Percentiles rank a stretch among this genome's conserved stretches.
Evolutionary conservation across 1,284 basidiomycete species (phyloP).

Genomic region (Ceratobasidium papillatum): DNA sequence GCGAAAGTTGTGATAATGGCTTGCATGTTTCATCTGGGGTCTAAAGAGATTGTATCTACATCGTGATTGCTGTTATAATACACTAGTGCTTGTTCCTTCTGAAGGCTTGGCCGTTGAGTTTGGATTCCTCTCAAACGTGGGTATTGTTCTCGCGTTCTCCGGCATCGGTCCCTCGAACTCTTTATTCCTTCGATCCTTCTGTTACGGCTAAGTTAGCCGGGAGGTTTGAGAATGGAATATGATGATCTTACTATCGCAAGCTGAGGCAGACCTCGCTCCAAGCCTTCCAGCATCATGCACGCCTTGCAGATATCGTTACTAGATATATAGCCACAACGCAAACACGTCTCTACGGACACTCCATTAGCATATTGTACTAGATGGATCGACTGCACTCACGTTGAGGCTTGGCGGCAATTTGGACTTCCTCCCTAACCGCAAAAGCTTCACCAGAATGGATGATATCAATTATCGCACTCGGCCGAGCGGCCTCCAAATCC

Average conservation of each 20-base stretch:
- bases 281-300: constrained; percentile 86
- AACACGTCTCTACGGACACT: constrained; percentile 74
- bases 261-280: constrained; percentile 80
- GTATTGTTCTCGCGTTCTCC: constrained; percentile 28
- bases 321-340: constrained; percentile 91
- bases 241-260: constrained; percentile 62
- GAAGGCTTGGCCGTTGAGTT: neutral
- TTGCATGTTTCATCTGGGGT: neutral
- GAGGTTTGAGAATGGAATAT: neutral
- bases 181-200: constrained; percentile 42
- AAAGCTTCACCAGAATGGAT: constrained; percentile 95
- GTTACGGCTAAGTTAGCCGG: neutral
- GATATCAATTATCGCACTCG: constrained; percentile 96
- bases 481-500: constrained; percentile 92
- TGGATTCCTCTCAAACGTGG: constrained; percentile 11
- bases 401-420: constrained; percentile 77
- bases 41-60: neutral
- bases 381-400: constrained; percentile 60
- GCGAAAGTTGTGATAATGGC: neutral
- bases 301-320: constrained; percentile 94
- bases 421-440: constrained; percentile 79
- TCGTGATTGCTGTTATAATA: neutral
- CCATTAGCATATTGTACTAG: constrained; percentile 2
- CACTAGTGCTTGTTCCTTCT: neutral
- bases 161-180: constrained; percentile 38